Evolutionary conservation across 108 stramenopile genomes (phyloP), one percentile per base, ranked within the genome.

Genomic region (Seminavis robusta): DNA sequence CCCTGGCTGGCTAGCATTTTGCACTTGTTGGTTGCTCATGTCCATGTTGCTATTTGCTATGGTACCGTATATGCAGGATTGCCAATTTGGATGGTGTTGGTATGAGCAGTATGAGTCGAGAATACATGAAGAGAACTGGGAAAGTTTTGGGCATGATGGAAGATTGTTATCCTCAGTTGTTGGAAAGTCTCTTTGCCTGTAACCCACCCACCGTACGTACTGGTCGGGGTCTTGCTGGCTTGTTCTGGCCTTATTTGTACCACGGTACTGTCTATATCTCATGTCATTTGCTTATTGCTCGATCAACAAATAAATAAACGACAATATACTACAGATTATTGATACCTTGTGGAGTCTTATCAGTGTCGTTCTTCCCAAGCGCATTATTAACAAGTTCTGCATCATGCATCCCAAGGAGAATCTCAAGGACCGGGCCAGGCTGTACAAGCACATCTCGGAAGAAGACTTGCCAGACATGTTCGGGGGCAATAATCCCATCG

Each of bases 101-200:
- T 1, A 19, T 69, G 34, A 15, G 19, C 11, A 25, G 11, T 2
- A 49, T 36, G 2, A 27, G 27, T 38, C 24, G 29, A 17, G 46
- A 57, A 31, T 11, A 19, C 20, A 13, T 46, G 16, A 37, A 50
- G 30, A 19, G 56, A 16, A 33, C 48, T 33, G 65, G 55, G 8
- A 47, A 13, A 23, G 56, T 37, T 10, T 38, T 38, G 28, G 28
- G 21, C 1, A 23, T 21, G 4, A 49, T 47, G 54, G 65, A 66
- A 57, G 56, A 66, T 57, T 28, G 37, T 2, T 69, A 69, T 40
- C 67, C 67, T 19, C 67, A 69, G 48, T 10, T 61, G 16, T 16
- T 69, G 21, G 57, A 36, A 21, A 40, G 33, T 27, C 11, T 69
- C 17, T 47, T 69, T 16, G 19, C 55, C 32, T 46, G 29, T 15